Evolutionary conservation across 2,329 filamentous ascomycete species (phyloP), one percentile per base, ranked within the genome.

Genomic region (Bisporella sp.): DNA sequence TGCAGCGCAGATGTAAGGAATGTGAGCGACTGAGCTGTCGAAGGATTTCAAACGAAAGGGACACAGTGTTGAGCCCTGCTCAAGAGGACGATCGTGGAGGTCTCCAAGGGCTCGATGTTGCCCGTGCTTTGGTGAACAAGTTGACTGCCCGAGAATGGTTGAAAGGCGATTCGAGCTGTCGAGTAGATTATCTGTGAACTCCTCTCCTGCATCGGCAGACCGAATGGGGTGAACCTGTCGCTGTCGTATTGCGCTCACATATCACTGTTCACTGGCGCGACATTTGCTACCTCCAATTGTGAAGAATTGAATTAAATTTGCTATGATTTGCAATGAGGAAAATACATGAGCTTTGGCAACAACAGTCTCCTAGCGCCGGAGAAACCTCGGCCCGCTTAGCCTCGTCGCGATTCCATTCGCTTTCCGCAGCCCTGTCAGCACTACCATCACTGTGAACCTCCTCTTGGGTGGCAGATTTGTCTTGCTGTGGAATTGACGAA

Each of bases 301-400:
- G 51, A 48, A 41, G 49, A 48, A 55, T 47, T 50, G 51, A n/a
- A 21, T 21, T 47, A 28, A 32, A 46, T 41, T 58, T 56, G 56
- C 57, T 58, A 53, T 62, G 54, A 58, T 57, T 62, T 62, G 55
- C 61, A 61, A 64, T 59, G 55, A 52, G 58, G 51, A 55, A 54
- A 54, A 53, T 57, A 56, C 50, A 45, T 49, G 51, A 54, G 53
- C 53, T 48, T 50, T 57, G 59, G 58, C 47, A 59, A 52, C 42
- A 56, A 39, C 58, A 55, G 56, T 46, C 40, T 13, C 29, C 8
- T 42, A 11, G 9, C 35, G 13, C 21, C 21, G 21, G 21, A 21
- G 21, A 21, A 21, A 21, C 21, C 21, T 21, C 21, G 21, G 21
- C 21, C 21, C 21, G 21, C 21, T 21, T 21, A 21, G 21, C 21